Conservation (phyloP, 805 yeast species). For the Metschnikowia dekortorum region DNA sequence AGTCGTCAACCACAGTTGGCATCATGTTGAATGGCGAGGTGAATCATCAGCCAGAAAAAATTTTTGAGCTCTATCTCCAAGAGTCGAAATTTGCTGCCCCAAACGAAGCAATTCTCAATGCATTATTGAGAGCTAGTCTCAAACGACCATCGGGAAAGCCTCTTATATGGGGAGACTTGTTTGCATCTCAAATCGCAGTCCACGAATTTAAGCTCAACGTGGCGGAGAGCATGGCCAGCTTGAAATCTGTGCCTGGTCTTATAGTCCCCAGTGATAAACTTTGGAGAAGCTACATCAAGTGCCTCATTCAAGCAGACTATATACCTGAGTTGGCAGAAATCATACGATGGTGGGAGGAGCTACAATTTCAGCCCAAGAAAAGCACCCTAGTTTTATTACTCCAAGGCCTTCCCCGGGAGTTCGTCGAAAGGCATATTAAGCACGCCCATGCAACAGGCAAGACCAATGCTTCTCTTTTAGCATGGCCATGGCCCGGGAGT, state of each 20-base stretch:
- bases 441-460: conserved; percentile 23
- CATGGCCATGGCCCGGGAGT: conserved; percentile 18
- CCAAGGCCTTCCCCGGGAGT: conserved; percentile 31
- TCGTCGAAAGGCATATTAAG: conserved; percentile 33
- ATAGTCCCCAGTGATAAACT: conserved; percentile 31
- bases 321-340: conserved; percentile 46
- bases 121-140: conserved; percentile 49
- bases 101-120: conserved; percentile 30
- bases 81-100: conserved; percentile 24
- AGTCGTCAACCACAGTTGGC: conserved; percentile 28
- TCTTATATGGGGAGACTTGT: conserved; percentile 46
- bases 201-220: conserved; percentile 50
- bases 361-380: conserved; percentile 40
- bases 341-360: conserved; percentile 50
- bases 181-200: conserved; percentile 58
- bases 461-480: background rate
- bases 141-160: conserved; percentile 14
- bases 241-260: background rate
- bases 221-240: background rate
- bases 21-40: conserved; percentile 37
- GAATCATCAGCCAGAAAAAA: conserved; percentile 21
- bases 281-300: conserved; percentile 50
- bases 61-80: conserved; percentile 25
- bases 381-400: conserved; percentile 39
- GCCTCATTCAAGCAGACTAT: conserved; percentile 46